Base-by-base conservation (phyloP, 2,329 filamentous ascomycete genomes). In the Trichoderma gracile region DNA sequence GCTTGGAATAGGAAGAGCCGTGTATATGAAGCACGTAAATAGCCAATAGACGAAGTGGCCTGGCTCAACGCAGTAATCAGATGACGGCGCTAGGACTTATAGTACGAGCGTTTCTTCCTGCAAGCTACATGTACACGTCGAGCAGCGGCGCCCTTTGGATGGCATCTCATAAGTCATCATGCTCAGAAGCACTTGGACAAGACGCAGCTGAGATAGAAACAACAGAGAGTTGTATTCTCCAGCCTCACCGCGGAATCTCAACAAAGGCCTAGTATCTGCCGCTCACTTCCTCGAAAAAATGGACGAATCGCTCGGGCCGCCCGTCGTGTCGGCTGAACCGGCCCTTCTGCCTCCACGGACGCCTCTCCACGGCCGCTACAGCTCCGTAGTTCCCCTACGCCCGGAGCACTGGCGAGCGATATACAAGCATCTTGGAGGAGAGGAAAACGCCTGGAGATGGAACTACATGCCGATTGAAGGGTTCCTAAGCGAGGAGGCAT, bases 341-440 rank as follows among this genome's bases (percentile, higher is more conserved):
- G 56, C 52, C 40, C 65, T 46, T 43, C 49, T 61, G 17, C 67
- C 67, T 40, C 61, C 66, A 49, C 60, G 56, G 47, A 63, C 50
- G 8, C 19, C 71, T 14, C 68, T 78, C 2, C 63, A 70, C 23
- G 77, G 77, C 7, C 68, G 62, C 1, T 73, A 73, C 61, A 75
- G 73, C 1, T 70, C 74, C 0, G 68, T 78, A 12, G 68, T 75
- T 3, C 74, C 73, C 0, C 63, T 78, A 0, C 40, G 67, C 1
- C 53, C 66, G 0, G 65, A 66, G 15, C 75, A 78, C 25, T 71
- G 74, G 0, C 43, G 69, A 4, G 54, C 69, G 2, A 69, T 74
- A 5, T 78, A 70, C 69, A 69, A 69, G 42, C 71, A 78, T 49
- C 70, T 78, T 3, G 75, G 74, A 1, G 71, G 76, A 4, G 65